Base-by-base conservation (phyloP, 2,329 filamentous ascomycete species). In the Incumbomyces lentus region DNA sequence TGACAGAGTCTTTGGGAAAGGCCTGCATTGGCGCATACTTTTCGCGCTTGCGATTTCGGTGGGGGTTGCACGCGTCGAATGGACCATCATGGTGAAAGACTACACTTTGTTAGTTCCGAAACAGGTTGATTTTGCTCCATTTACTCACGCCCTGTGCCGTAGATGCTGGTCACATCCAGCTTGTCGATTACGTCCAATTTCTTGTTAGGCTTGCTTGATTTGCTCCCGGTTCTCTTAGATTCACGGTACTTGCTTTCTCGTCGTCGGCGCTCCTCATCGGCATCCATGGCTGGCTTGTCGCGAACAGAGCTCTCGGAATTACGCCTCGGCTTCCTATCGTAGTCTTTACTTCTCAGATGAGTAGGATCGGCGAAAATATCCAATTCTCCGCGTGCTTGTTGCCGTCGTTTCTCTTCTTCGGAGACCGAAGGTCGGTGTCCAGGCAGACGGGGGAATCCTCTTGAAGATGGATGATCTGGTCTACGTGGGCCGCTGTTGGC, bases 51-150 rank as follows among this genome's bases (percentile, higher is more conserved):
- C 86, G 81, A 65, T 96, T 98, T 54, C 92, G 86, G 63, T 94
- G 85, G 3, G 92, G 88, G 64, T 95, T 94, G 63, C 92, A 86
- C 16, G 92, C 92, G 65, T 98, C 92, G 59, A 95, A 98, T 3
- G 92, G 92, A 1, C 92, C 92, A 60, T 96, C 92, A 61, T 98
- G 92, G 60, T 98, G 92, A 67, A 96, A 95, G 56, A 95, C 88
- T 94, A 59, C 5, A 17, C 26, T 37, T 16, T 18, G 29, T 50
- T 13, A 49, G 41, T 18, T 40, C 17, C 35, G 19, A 35, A 30
- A 17, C 36, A 29, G 17, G 11, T 30, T 2, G 5, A 19, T 8
- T 11, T 22, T 29, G 16, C 12, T 5, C 16, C 8, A 18, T 11
- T 17, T 40, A 79, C 86, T 68, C 72, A 93, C 87, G 71, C 67